Base-by-base conservation (phyloP, 352 stramenopile genomes). In the Phytophthora pisi region DNA sequence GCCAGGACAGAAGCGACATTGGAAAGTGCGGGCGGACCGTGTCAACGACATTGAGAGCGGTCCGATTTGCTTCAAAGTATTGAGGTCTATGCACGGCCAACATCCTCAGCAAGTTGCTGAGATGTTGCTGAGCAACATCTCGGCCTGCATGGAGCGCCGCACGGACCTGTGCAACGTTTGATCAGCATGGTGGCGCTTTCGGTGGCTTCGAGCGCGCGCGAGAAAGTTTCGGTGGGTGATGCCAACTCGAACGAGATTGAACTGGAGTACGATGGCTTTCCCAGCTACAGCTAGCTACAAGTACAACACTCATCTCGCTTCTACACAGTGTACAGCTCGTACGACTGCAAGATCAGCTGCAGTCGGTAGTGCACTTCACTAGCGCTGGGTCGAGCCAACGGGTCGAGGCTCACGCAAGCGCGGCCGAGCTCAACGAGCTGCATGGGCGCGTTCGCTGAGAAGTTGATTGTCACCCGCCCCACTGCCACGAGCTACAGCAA, bases 401-500 rank as follows among this genome's bases (percentile, higher is more conserved):
- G 64, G 50, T 79, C 57, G 7, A 70, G 50, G 7, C 51, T 60
- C 51, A 72, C 57, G 26, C 71, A 75, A 20, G 57, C 46, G 31
- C 54, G 63, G 20, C 68, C 63, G n/a, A 76, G 58, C 4, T 69
- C 30, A 1, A 65, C 36, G 26, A 76, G 43, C 6, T 40, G 24
- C 34, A 18, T 1, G 11, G 72, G 56, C 11, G 62, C 56, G 36
- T 30, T 60, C 3, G 13, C 7, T 9, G 66, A 77, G 57, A 82
- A 82, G 28, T 57, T 5, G 20, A 77, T 60, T 24, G 52, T 58
- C 4, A 79, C 18, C 0, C 24, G 42, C 1, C 71, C 68, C 31
- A 64, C 54, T 30, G 64, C 51, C 10, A 81, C 58, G 40, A 75
- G 50, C 55, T 74, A 55, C 26, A 79, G 46, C n/a, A 77, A n/a